Percentiles rank a stretch among this genome's conserved stretches.
Evolutionary conservation across 164 flowering plant species (phyloP).

Genomic region (Paratinospora sagittata): DNA sequence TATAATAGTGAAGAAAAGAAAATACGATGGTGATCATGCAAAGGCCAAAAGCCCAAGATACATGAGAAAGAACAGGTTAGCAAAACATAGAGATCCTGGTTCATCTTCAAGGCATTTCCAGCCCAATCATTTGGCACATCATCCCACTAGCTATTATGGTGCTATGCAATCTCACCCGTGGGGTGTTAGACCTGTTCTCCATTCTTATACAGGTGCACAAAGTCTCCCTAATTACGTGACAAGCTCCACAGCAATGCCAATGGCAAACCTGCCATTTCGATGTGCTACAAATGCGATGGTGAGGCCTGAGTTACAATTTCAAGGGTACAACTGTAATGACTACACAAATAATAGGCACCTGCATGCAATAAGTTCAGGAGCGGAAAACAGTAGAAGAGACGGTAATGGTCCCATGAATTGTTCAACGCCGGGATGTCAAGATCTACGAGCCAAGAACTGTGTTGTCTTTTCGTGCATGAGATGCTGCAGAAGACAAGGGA

Average conservation of each 20-base stretch:
- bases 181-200: not conserved
- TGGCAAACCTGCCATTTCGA: not conserved
- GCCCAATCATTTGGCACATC: not conserved
- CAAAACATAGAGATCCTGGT: conserved; percentile 5
- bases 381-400: not conserved
- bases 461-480: conserved; percentile 24
- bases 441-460: conserved; percentile 13
- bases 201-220: not conserved
- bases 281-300: not conserved
- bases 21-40: conserved; percentile 5
- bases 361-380: conserved; percentile 7
- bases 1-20: conserved; percentile 5
- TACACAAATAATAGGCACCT: not conserved
- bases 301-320: conserved; percentile 3
- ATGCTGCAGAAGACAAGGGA: conserved; percentile 26
- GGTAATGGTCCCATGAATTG: conserved; percentile 9
- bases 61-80: conserved; percentile 2
- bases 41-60: conserved; percentile 9
- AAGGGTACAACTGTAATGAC: not conserved
- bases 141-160: not conserved
- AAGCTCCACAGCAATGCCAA: conserved; percentile 18
- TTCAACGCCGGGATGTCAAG: conserved; percentile 24
- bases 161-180: conserved; percentile 3
- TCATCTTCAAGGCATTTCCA: conserved; percentile 11
- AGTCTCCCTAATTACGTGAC: conserved; percentile 7